Evolutionary conservation across 768 basidiomycete species (phyloP), one percentile per base, ranked within the genome.

Genomic region (Suillus luteus): DNA sequence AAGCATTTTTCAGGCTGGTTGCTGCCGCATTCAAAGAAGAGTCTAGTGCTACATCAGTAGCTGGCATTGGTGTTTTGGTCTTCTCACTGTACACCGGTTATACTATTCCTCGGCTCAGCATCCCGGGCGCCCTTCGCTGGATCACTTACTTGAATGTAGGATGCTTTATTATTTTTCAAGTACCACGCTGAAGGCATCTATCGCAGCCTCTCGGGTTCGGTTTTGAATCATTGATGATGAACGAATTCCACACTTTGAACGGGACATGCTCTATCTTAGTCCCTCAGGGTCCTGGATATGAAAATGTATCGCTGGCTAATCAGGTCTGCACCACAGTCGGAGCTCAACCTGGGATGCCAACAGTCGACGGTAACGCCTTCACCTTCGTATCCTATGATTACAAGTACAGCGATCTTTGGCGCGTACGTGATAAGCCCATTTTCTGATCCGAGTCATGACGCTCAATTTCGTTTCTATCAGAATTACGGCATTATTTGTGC

Each of bases 241-340:
- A 95, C 75, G 93, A 96, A 73, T 95, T 95, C 76, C 86, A 83
- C 67, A 87, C 84, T 0, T 75, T 91, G 8, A 74, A 89, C 24
- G 91, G 88, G 52, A 70, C 76, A 15, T 89, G 89, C 69, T 77
- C 88, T 31, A 73, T 78, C 46, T 76, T 91, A 15, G 85, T 88
- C 0, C 88, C 90, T 4, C 80, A 77, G 3, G 89, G 90, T 0
- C 77, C 87, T 0, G 85, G 85, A 0, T 92, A 92, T 65, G 83
- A 83, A 66, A 77, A 78, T 22, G 72, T 88, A 46, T 73, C 80
- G 3, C 66, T 88, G 17, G 73, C 67, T 1, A 92, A 94, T 71
- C 93, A 93, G 75, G 88, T 89, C 1, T 96, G 94, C 72, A 82
- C 90, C 2, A 82, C 87, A 0, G 79, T 88, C 8, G 93, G 94